Base-by-base conservation (phyloP, 129 eudicot species). In the Cynara cardunculus region DNA sequence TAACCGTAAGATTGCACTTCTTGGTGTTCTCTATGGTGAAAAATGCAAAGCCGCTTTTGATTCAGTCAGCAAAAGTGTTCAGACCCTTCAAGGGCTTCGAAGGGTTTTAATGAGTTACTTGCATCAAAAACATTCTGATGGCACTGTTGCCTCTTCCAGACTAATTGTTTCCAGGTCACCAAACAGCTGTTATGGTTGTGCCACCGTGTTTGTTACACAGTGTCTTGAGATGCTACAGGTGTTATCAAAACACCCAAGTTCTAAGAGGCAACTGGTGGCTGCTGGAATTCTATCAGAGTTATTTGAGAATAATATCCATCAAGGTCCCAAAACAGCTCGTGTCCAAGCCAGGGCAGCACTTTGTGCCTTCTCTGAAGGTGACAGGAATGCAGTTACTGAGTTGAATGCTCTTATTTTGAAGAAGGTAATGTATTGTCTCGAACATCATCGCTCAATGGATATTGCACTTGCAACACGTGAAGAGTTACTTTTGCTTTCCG, bases 31-130 rank as follows among this genome's bases (percentile, higher is more conserved):
- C 3, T 96, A 96, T 88, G 99, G 99, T 89, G 99, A 96, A 91
- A 96, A 96, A 76, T 96, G 99, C 90, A 96, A 96, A 88, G 99
- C 98, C 22, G 99, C 99, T 41, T 96, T 96, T 84, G 99, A 96
- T 82, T 96, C 99, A 16, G 99, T 96, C 81, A 96, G 98, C 86
- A 96, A 96, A 91, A 96, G 99, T 66, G 97, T 96, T 65, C 98
- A 96, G 91, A 96, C 99, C 22, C 93, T 96, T 79, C 99, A 96
- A 96, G 99, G 99, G 80, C 98, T 96, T 86, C 87, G 98, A 41
- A 90, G 97, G 65, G 99, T 96, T 69, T 78, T 96, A 77, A 96
- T 96, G 99, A 92, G 86, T 74, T 96, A 96, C 85, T 81, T 95
- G 93, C 97, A 95, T 85, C 89, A 90, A 76, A 95, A 89, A 79